phyloP scores from a whole-genome alignment of 129 eudicot species.

The Scalesia atractyloides region DNA sequence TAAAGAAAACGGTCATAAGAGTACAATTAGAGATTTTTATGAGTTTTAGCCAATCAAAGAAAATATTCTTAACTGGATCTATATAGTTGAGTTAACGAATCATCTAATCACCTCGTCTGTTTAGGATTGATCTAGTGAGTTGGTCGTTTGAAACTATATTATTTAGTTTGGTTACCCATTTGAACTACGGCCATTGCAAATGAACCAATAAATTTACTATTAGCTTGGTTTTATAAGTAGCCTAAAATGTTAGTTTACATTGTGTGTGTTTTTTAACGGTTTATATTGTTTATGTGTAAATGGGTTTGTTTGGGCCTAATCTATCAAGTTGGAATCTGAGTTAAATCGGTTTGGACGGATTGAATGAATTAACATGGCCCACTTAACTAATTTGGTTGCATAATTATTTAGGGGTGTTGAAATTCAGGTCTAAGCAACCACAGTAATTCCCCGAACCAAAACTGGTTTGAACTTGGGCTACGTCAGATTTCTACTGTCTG shows the following conservation, averaged over 20 bases:
- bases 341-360: background rate
- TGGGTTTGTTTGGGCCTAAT: background rate
- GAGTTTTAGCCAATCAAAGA: background rate
- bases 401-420: background rate
- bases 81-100: background rate
- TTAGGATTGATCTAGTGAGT: background rate
- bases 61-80: background rate
- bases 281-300: background rate
- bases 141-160: background rate
- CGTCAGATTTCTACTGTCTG: too few species aligned
- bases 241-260: background rate
- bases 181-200: background rate
- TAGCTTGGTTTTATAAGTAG: background rate
- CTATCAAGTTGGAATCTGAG: background rate
- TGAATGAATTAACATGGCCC: background rate
- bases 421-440: too few species aligned
- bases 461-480: too few species aligned
- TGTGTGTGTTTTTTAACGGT: background rate
- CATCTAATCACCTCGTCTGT: background rate
- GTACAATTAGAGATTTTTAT: background rate
- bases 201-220: background rate
- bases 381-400: background rate
- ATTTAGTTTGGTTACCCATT: background rate
- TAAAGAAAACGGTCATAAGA: background rate
- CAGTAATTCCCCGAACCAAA: too few species aligned